Evolutionary conservation across 345 rosid species (phyloP).

Genomic region (Nasturtium officinale): DNA sequence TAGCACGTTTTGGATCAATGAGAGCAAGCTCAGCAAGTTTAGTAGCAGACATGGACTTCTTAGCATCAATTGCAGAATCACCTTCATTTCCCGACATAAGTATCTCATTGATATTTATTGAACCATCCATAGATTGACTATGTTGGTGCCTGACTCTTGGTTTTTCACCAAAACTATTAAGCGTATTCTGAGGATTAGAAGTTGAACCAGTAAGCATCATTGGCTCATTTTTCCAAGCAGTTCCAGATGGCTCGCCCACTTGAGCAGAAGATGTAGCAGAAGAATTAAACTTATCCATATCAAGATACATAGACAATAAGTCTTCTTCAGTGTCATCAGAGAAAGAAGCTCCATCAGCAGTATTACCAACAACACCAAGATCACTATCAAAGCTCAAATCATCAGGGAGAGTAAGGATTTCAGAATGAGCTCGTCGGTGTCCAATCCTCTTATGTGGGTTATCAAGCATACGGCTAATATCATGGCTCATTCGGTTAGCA

Average conservation of each 20-base stretch:
- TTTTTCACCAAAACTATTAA: conserved; percentile 57
- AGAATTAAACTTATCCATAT: conserved; percentile 86
- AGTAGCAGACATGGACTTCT: conserved; percentile 86
- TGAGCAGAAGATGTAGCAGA: conserved; percentile 71
- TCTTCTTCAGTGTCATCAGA: conserved; percentile 93
- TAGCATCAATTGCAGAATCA: conserved; percentile 54
- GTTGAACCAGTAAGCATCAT: conserved; percentile 20
- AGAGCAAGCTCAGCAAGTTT: conserved; percentile 99
- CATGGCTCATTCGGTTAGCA: conserved; percentile 63
- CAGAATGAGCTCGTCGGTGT: conserved; percentile 97
- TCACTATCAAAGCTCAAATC: conserved; percentile 90
- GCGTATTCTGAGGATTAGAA: conserved; percentile 41
- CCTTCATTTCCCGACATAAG: conserved; percentile 73
- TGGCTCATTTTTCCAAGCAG: conserved; percentile 25
- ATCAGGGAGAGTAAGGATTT: conserved; percentile 87
- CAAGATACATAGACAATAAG: conserved; percentile 74
- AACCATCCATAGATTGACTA: conserved; percentile 93
- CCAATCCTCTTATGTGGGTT: conserved; percentile 80
- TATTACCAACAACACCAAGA: conserved; percentile 74
- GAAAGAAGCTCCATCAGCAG: conserved; percentile 68
- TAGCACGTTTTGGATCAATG: conserved; percentile 94
- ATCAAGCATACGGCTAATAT: conserved; percentile 84
- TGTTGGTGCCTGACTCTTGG: conserved; percentile 92
- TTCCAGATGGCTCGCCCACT: conserved; percentile 55
- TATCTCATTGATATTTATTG: conserved; percentile 76